Evolutionary conservation across 2,329 filamentous ascomycete genomes (phyloP).

Genomic region (Sclerotinia spermophila): DNA sequence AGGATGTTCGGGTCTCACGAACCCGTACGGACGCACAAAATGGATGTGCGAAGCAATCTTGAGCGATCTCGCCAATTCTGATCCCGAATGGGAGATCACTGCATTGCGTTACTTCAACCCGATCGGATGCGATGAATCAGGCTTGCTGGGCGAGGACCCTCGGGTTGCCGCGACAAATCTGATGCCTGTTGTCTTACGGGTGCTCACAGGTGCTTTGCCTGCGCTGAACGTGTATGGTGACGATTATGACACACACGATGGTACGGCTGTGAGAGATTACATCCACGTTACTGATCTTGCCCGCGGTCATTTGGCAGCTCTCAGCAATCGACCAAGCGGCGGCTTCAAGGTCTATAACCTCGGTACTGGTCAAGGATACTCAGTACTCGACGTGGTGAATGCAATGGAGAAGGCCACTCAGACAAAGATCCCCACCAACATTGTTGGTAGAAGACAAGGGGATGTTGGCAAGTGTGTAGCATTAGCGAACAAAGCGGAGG

Average conservation of each 20-base stretch:
- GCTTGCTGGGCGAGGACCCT: conserved; percentile 61
- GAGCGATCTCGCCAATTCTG: conserved; percentile 56
- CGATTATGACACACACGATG: conserved; percentile 63
- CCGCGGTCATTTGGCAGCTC: conserved; percentile 59
- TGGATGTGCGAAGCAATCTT: conserved; percentile 66
- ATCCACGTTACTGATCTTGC: conserved; percentile 66
- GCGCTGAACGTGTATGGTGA: conserved; percentile 59
- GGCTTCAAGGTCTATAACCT: conserved; percentile 46
- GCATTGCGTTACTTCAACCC: conserved; percentile 67
- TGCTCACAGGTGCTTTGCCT: conserved; percentile 52
- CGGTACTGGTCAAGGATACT: conserved; percentile 45
- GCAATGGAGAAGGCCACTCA: conserved; percentile 41
- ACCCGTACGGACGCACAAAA: conserved; percentile 64
- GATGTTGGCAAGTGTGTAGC: conserved; percentile 46
- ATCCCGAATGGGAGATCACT: conserved; percentile 60
- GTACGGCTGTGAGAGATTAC: conserved; percentile 64
- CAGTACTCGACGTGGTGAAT: conserved; percentile 44
- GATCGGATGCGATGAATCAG: conserved; percentile 61
- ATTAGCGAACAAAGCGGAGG: conserved; percentile 40
- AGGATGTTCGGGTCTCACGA: conserved; percentile 56
- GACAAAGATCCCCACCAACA: conserved; percentile 40
- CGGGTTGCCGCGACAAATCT: conserved; percentile 59
- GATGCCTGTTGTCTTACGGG: conserved; percentile 60
- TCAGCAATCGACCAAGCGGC: conserved; percentile 36
- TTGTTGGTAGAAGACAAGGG: conserved; percentile 41